Evolutionary conservation across 371 early-diverging fungal species (phyloP).

Genomic region (Mucor saturninus): DNA sequence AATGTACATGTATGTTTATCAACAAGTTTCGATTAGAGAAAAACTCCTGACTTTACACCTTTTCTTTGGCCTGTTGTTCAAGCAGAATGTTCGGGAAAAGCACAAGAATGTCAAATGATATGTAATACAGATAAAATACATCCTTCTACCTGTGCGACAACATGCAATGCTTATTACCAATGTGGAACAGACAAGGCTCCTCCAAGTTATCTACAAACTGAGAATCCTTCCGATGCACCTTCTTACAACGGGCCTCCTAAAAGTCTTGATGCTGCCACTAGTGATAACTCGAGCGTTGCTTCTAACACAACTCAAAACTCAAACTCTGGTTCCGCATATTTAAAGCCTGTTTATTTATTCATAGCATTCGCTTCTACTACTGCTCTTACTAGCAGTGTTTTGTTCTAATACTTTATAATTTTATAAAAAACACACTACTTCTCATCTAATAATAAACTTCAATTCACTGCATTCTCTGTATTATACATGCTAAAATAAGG

Average conservation of each 20-base stretch:
- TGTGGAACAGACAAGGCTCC: constrained; percentile 36
- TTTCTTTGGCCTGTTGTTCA: constrained; percentile 36
- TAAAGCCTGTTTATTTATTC: not conserved
- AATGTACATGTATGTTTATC: not conserved
- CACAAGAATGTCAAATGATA: constrained; percentile 31
- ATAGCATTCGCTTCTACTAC: not conserved
- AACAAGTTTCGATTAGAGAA: constrained; percentile 7
- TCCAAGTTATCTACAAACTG: constrained; percentile 31
- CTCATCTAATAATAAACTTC: too few species aligned
- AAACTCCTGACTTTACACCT: constrained; percentile 19
- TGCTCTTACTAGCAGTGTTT: not conserved
- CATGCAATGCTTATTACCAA: constrained; percentile 31
- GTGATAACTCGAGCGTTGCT: not conserved
- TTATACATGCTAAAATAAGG: too few species aligned
- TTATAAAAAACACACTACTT: too few species aligned
- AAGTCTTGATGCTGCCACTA: not conserved
- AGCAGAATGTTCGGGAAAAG: constrained; percentile 39
- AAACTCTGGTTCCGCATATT: not conserved
- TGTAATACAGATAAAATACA: constrained; percentile 21
- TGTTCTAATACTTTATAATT: not conserved
- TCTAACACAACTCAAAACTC: not conserved
- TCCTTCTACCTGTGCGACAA: constrained; percentile 27
- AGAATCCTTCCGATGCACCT: constrained; percentile 23
- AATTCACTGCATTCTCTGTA: too few species aligned
- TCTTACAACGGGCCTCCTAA: constrained; percentile 30